phyloP scores from a whole-genome alignment of 495 filamentous ascomycete species.

The Sphaerosporella brunnea region DNA sequence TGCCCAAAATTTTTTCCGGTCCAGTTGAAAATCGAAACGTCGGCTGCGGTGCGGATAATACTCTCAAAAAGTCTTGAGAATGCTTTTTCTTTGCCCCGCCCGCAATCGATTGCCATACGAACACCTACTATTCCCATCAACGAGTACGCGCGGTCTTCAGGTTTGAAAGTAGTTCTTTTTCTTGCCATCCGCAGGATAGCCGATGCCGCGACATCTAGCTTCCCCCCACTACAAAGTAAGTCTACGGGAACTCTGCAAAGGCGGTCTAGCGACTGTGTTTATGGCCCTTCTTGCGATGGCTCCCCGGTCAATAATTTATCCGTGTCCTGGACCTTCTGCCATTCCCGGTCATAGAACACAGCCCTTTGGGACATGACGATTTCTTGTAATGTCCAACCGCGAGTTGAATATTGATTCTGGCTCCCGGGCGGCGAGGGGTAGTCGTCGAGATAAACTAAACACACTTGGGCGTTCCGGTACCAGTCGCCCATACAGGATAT shows the following conservation, averaged over 20 bases:
- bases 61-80: conserved; percentile 2
- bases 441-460: conserved; percentile 25
- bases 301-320: too few species aligned
- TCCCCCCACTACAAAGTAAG: not conserved
- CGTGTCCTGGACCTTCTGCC: conserved; percentile 1
- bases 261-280: too few species aligned
- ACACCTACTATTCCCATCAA: conserved; percentile 8
- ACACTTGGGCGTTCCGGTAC: conserved; percentile 26
- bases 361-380: conserved; percentile 4
- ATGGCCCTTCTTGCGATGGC: too few species aligned
- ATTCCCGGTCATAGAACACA: not conserved
- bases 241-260: too few species aligned
- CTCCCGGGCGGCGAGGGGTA: too few species aligned
- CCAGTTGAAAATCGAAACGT: conserved; percentile 14
- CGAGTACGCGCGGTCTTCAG: conserved; percentile 7
- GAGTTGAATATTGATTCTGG: not conserved
- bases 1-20: too few species aligned
- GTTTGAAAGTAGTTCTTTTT: not conserved
- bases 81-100: conserved; percentile 1
- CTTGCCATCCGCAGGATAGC: not conserved
- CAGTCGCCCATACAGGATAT: conserved; percentile 27
- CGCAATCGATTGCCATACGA: conserved; percentile 1
- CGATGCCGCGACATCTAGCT: conserved; percentile 3
- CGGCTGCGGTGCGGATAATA: conserved; percentile 3
- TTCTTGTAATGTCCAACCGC: conserved; percentile 7